These are phyloP conservation scores for Fragosphaeria purpurea DNA, from an alignment of 2,329 filamentous ascomycete genomes.

Conservation along the genomic window DNA sequence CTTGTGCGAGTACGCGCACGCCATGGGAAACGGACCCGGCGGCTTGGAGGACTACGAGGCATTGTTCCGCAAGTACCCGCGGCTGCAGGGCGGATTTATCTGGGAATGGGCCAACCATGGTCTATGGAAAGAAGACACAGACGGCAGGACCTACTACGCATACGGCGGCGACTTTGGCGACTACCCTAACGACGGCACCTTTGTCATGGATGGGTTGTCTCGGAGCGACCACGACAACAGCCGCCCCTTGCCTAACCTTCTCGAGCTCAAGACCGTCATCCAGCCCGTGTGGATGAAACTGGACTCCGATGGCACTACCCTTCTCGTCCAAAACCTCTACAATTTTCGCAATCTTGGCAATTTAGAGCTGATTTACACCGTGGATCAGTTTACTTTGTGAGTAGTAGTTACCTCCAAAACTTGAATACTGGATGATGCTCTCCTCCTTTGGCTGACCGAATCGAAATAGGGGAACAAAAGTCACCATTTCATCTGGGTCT, in stretches of 20 bases:
- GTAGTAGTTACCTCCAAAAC: too few species aligned
- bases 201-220: conserved; percentile 52
- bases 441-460: conserved; percentile 18
- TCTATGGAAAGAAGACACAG: conserved; percentile 34
- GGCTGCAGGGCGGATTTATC: conserved; percentile 56
- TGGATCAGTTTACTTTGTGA: conserved; percentile 28
- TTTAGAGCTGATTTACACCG: conserved; percentile 30
- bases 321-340: conserved; percentile 36
- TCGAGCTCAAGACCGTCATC: conserved; percentile 48
- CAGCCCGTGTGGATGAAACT: conserved; percentile 39
- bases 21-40: conserved; percentile 68
- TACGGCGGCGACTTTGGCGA: conserved; percentile 57
- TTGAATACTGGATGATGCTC: conserved; percentile 9
- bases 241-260: conserved; percentile 43
- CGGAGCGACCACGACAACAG: conserved; percentile 34
- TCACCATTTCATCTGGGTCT: too few species aligned
- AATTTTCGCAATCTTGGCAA: conserved; percentile 36
- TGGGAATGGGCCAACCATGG: conserved; percentile 60
- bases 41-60: conserved; percentile 58
- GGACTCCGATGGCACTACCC: conserved; percentile 16
- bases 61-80: conserved; percentile 48
- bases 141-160: conserved; percentile 39
- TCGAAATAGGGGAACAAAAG: too few species aligned
- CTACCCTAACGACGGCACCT: conserved; percentile 47
- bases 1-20: conserved; percentile 48